These are phyloP conservation scores for Coprinellus micaceus DNA, from an alignment of 768 basidiomycete genomes.

Conservation along the genomic window DNA sequence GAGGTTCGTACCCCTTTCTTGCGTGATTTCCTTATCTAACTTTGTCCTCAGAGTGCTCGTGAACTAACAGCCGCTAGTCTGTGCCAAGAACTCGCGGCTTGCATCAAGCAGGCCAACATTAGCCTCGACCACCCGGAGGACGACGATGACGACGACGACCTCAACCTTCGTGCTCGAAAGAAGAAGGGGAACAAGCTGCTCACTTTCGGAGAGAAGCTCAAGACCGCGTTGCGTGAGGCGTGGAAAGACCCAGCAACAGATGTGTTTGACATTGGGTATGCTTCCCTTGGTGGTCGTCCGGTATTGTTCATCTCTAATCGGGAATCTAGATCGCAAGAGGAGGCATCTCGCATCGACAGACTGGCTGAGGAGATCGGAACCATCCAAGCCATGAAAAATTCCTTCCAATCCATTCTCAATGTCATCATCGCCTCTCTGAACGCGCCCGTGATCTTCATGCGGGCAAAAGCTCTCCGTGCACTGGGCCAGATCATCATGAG, in stretches of 20 bases:
- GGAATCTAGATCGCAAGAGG: slow-evolving; percentile 62
- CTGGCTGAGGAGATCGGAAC: slow-evolving; percentile 75
- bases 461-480: slow-evolving; percentile 90
- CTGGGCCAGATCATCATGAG: slow-evolving; percentile 86
- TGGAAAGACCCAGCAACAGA: slow-evolving; percentile 70
- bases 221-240: slow-evolving; percentile 60
- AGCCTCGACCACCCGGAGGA: slow-evolving; percentile 45
- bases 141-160: slow-evolving; percentile 38
- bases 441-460: slow-evolving; percentile 83
- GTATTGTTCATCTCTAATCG: not conserved
- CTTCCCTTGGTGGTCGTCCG: not conserved
- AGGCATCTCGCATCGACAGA: slow-evolving; percentile 61
- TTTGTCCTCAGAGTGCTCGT: slow-evolving; percentile 61
- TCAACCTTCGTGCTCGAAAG: slow-evolving; percentile 30
- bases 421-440: slow-evolving; percentile 78
- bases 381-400: slow-evolving; percentile 69
- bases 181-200: slow-evolving; percentile 38
- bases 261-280: slow-evolving; percentile 81
- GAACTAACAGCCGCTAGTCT: slow-evolving; percentile 78
- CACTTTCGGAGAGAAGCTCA: slow-evolving; percentile 54
- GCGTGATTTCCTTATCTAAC: not conserved
- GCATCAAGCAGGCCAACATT: slow-evolving; percentile 54
- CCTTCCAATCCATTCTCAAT: slow-evolving; percentile 80
- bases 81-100: slow-evolving; percentile 77
- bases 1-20: slow-evolving; percentile 53